A percentile compares a stretch with the other conserved stretches of the same genome.
Evolutionary conservation across 257 asterid species (phyloP).

Genomic region (Nicotiana paniculata): DNA sequence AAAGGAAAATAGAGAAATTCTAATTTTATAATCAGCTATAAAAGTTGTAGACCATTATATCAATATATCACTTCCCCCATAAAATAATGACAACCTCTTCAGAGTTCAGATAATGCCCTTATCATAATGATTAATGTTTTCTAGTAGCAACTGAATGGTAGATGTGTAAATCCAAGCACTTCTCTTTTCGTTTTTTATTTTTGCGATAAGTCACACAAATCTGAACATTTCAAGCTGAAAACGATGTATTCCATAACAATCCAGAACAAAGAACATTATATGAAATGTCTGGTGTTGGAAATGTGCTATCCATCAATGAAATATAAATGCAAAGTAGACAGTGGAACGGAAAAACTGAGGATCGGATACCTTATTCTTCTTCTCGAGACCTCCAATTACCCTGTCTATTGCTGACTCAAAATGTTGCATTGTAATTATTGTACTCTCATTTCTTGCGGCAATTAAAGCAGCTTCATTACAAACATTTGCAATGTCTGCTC

Average conservation of each 20-base stretch:
- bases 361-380: slow-evolving; percentile 60
- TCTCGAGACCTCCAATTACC: slow-evolving; percentile 92
- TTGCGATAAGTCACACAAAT: background rate
- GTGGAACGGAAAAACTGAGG: background rate
- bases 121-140: background rate
- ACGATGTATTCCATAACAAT: background rate
- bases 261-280: background rate
- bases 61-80: background rate
- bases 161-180: background rate
- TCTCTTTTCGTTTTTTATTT: background rate
- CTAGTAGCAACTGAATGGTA: background rate
- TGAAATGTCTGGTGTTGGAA: background rate
- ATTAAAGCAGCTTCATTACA: slow-evolving; percentile 94
- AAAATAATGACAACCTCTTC: background rate
- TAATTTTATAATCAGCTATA: background rate
- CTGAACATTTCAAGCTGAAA: background rate
- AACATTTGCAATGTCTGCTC: slow-evolving; percentile 92
- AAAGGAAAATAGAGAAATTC: background rate
- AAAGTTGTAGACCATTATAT: background rate
- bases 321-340: background rate
- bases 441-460: slow-evolving; percentile 68
- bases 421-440: slow-evolving; percentile 54
- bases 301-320: background rate
- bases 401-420: slow-evolving; percentile 91
- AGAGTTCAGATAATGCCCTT: background rate